Conservation (phyloP, 805 yeast species). For the Ogataea zsoltii region DNA sequence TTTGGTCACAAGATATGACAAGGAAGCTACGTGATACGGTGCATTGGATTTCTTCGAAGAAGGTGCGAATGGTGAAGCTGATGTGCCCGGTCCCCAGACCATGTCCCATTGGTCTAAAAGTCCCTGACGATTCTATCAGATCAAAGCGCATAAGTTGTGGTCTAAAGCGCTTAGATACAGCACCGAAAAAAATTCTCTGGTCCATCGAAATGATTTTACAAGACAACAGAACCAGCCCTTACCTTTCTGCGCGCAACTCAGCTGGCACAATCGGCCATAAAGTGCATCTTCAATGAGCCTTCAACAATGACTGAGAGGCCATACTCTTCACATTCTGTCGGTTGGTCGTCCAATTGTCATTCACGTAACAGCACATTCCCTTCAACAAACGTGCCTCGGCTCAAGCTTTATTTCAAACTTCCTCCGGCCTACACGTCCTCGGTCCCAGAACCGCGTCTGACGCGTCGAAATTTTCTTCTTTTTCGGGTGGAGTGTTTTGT, state of each 20-base stretch:
- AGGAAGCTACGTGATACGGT: slow-evolving; percentile 18
- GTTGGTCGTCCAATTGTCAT: neutral
- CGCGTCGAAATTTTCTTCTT: too few relatives aligned
- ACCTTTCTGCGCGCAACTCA: neutral
- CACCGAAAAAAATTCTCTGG: neutral
- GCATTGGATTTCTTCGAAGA: slow-evolving; percentile 11
- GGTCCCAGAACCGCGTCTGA: neutral
- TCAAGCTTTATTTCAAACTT: neutral
- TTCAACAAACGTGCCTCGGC: too few relatives aligned
- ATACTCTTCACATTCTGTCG: neutral
- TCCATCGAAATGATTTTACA: neutral
- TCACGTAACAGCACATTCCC: neutral
- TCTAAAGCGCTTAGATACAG: neutral
- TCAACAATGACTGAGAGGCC: slow-evolving; percentile 3
- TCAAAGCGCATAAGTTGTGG: neutral
- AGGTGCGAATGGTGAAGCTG: neutral
- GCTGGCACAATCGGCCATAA: neutral
- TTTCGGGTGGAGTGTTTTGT: too few relatives aligned
- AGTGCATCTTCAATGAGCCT: neutral
- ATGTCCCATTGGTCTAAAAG: neutral
- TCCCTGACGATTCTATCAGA: neutral
- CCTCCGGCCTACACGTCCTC: neutral
- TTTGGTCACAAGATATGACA: slow-evolving; percentile 5
- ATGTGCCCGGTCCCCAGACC: neutral
- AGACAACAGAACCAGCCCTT: neutral